Conservation (phyloP, 164 flowering plant genomes). For the Magnolia sinica region DNA sequence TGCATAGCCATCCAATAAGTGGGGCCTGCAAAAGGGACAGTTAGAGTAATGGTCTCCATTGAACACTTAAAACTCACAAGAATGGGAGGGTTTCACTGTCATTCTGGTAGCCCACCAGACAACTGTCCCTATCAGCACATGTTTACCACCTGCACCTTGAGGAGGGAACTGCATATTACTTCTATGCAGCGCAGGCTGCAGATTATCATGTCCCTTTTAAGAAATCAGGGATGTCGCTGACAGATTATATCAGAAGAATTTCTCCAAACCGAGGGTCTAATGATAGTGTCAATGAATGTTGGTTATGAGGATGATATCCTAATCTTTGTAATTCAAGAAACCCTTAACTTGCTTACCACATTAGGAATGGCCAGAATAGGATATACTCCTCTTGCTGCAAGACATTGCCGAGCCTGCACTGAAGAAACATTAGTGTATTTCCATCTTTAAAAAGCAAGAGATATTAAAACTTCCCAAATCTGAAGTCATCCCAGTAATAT, state of each 20-base stretch:
- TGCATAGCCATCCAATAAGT: not conserved
- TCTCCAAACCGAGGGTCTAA: not conserved
- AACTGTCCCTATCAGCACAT: not conserved
- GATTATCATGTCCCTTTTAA: too few species aligned
- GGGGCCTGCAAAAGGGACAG: not conserved
- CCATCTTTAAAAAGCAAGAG: not conserved
- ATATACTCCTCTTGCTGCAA: constrained; percentile 42
- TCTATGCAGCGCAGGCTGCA: too few species aligned
- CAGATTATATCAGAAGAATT: too few species aligned
- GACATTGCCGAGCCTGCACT: constrained; percentile 49
- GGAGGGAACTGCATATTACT: not conserved
- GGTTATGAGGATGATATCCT: not conserved
- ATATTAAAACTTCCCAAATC: not conserved
- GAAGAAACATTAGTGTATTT: not conserved
- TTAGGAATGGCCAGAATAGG: constrained; percentile 42
- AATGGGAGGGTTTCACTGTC: not conserved
- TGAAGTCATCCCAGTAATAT: not conserved
- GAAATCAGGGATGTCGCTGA: too few species aligned
- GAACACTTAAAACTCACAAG: not conserved
- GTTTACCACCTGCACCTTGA: not conserved
- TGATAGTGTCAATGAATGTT: not conserved
- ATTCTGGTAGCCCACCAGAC: not conserved
- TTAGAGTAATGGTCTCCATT: not conserved
- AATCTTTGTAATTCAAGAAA: not conserved
- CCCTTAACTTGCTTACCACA: constrained; percentile 19